phyloP scores from a whole-genome alignment of 208 protist genomes.

The Plasmodiophora brassicae region DNA sequence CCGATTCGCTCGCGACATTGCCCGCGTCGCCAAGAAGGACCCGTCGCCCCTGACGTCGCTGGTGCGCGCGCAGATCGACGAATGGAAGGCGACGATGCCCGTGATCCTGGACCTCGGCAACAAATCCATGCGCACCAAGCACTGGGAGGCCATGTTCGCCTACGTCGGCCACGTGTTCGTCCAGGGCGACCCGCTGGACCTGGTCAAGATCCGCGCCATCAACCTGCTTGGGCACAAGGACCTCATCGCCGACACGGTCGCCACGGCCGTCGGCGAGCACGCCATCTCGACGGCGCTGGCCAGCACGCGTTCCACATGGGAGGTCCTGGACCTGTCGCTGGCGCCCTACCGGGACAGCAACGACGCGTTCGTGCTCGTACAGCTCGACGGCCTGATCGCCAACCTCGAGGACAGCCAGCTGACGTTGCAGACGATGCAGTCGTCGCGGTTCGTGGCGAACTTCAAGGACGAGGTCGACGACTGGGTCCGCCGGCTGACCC shows the following conservation, averaged over 20 bases:
- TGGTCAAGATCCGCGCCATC: neutral
- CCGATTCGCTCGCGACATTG: conserved; percentile 38
- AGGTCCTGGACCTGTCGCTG: neutral
- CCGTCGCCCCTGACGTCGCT: conserved; percentile 62
- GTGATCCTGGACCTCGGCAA: conserved; percentile 84
- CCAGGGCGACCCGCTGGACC: neutral
- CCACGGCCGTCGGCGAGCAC: neutral
- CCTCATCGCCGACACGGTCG: neutral
- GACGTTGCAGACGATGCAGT: conserved; percentile 58
- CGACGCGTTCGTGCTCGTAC: neutral
- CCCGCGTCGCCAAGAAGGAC: conserved; percentile 47
- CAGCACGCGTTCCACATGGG: neutral
- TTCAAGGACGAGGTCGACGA: conserved; percentile 55
- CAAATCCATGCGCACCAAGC: conserved; percentile 72
- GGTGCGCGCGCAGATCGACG: conserved; percentile 77
- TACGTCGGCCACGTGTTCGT: conserved; percentile 26
- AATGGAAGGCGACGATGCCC: conserved; percentile 80
- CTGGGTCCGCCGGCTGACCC: conserved; percentile 57
- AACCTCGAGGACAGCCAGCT: conserved; percentile 53
- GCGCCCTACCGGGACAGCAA: neutral
- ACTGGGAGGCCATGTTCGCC: conserved; percentile 60
- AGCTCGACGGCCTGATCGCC: neutral
- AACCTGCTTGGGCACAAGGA: neutral
- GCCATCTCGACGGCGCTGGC: neutral
- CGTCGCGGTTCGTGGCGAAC: conserved; percentile 51